Percentiles rank a stretch among this genome's conserved stretches.
These are phyloP conservation scores for Bretziella fagacearum DNA, from an alignment of 2,329 filamentous ascomycete species.

Conservation along the genomic window DNA sequence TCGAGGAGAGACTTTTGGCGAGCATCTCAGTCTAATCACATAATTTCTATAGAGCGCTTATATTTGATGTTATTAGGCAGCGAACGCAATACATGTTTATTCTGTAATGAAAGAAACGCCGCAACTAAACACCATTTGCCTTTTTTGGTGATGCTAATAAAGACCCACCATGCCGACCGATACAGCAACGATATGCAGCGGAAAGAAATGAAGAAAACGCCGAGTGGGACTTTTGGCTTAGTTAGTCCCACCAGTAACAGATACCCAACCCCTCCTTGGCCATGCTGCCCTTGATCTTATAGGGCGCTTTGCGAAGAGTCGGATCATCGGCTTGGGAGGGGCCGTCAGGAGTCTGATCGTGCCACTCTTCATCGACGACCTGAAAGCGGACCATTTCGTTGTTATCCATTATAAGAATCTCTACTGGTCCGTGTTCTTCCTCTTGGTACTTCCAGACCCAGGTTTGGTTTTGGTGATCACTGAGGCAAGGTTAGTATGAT, in stretches of 20 bases:
- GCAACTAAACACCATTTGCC: slow-evolving; percentile 1
- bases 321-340: slow-evolving; percentile 46
- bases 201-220: background rate
- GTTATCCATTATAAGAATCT: slow-evolving; percentile 70
- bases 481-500: slow-evolving; percentile 24
- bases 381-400: slow-evolving; percentile 78
- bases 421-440: slow-evolving; percentile 17
- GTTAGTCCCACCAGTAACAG: slow-evolving; percentile 44
- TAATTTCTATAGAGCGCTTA: background rate
- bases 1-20: slow-evolving; percentile 63
- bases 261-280: slow-evolving; percentile 43
- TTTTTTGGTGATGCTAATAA: background rate
- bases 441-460: slow-evolving; percentile 74
- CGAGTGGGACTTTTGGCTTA: background rate
- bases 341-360: slow-evolving; percentile 64
- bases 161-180: background rate
- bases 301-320: slow-evolving; percentile 48
- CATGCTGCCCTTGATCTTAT: slow-evolving; percentile 51
- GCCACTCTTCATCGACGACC: slow-evolving; percentile 77
- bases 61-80: background rate
- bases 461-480: slow-evolving; percentile 55
- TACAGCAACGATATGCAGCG: slow-evolving; percentile 1
- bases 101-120: slow-evolving; percentile 3
- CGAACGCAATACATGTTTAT: slow-evolving; percentile 11
- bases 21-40: slow-evolving; percentile 10